A percentile compares a stretch with the other conserved stretches of the same genome.
Conservation (phyloP, 2,329 filamentous ascomycete species). For the Colletotrichum shisoi region DNA sequence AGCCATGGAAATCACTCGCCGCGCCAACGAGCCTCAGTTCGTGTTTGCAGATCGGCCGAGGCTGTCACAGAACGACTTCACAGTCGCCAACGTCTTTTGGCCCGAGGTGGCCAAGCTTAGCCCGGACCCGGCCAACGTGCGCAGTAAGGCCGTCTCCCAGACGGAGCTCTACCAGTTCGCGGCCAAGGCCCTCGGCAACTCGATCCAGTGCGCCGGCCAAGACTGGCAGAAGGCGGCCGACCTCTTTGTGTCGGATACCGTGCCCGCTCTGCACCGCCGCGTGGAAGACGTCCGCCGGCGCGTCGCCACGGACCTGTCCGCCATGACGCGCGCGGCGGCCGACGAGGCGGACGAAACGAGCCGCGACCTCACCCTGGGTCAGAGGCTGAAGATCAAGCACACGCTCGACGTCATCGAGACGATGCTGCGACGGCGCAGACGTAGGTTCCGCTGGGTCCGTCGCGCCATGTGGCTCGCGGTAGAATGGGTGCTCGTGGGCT, state of each 20-base stretch:
- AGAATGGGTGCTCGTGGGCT: conserved; percentile 85
- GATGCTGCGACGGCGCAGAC: conserved; percentile 73
- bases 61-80: conserved; percentile 44
- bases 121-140: conserved; percentile 47
- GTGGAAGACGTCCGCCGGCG: conserved; percentile 58
- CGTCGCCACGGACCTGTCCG: conserved; percentile 62
- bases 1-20: conserved; percentile 78
- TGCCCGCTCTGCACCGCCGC: conserved; percentile 59
- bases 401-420: conserved; percentile 81
- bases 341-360: conserved; percentile 83
- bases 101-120: conserved; percentile 55
- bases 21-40: conserved; percentile 60
- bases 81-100: conserved; percentile 49
- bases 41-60: conserved; percentile 25
- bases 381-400: conserved; percentile 81
- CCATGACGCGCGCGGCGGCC: conserved; percentile 70
- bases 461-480: conserved; percentile 80
- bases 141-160: conserved; percentile 51
- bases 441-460: conserved; percentile 75
- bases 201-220: conserved; percentile 58
- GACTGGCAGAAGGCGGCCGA: conserved; percentile 68
- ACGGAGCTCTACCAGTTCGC: conserved; percentile 61
- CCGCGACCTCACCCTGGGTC: conserved; percentile 76
- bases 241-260: conserved; percentile 64
- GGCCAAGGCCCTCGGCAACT: conserved; percentile 59